A percentile compares a stretch with the other conserved stretches of the same genome.
Conservation (phyloP, 768 basidiomycete species). For the Kwoniella heveanensis region DNA sequence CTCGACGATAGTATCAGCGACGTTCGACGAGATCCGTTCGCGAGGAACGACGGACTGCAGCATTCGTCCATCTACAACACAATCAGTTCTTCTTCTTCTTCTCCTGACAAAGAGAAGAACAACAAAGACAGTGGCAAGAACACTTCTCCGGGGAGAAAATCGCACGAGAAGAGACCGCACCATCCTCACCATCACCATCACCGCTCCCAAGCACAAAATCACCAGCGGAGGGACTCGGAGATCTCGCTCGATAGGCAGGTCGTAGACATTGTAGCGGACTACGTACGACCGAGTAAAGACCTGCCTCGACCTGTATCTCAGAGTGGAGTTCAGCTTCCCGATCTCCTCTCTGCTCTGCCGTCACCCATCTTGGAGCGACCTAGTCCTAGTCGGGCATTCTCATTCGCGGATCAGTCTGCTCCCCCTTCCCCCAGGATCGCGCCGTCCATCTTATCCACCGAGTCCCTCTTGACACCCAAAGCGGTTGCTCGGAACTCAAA, state of each 20-base stretch:
- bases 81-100: conserved; percentile 5
- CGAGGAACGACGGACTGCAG: conserved; percentile 15
- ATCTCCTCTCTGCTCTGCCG: neutral
- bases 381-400: conserved; percentile 5
- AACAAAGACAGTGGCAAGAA: too few relatives aligned
- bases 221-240: conserved; percentile 13
- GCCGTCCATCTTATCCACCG: conserved; percentile 9
- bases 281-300: conserved; percentile 3
- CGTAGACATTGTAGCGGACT: conserved; percentile 19
- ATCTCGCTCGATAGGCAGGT: conserved; percentile 15
- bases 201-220: neutral
- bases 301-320: neutral
- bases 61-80: conserved; percentile 18
- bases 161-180: neutral
- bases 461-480: conserved; percentile 2
- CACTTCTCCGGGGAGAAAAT: neutral
- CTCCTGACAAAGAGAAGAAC: neutral
- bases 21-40: conserved; percentile 11
- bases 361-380: conserved; percentile 5
- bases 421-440: conserved; percentile 7
- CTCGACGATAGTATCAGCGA: conserved; percentile 5
- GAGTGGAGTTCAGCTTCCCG: neutral
- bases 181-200: neutral
- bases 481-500: neutral
- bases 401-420: conserved; percentile 13